A percentile compares a stretch with the other conserved stretches of the same genome.
Evolutionary conservation across 1,284 basidiomycete species (phyloP).

Genomic region (Cystobasidium slooffiae): DNA sequence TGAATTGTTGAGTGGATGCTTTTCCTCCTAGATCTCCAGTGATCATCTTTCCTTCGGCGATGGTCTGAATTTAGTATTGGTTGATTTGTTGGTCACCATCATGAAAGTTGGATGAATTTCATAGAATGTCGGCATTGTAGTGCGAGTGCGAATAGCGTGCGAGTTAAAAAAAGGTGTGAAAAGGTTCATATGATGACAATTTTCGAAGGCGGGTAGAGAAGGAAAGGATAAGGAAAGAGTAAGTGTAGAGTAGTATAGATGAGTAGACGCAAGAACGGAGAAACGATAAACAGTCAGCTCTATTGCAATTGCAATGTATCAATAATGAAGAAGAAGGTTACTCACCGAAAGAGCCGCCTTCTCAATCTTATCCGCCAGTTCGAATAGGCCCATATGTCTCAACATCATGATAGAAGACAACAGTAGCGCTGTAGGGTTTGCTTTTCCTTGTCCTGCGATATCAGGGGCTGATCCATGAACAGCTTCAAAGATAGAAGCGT

Average conservation of each 20-base stretch:
- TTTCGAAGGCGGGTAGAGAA: too few species aligned
- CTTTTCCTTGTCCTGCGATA: slow-evolving; percentile 74
- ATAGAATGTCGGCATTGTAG: too few species aligned
- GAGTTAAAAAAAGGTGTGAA: too few species aligned
- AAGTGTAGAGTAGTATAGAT: too few species aligned
- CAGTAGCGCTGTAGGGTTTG: slow-evolving; percentile 96
- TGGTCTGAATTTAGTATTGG: too few species aligned
- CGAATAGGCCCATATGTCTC: slow-evolving; percentile 82
- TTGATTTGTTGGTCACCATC: too few species aligned
- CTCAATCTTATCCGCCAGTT: slow-evolving; percentile 88
- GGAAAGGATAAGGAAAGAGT: not conserved
- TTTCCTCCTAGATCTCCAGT: slow-evolving; percentile 92
- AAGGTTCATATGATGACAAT: too few species aligned
- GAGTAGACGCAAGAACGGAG: too few species aligned
- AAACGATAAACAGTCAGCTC: slow-evolving; percentile 31
- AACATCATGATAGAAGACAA: slow-evolving; percentile 97
- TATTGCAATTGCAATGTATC: not conserved
- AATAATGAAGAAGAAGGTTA: slow-evolving; percentile 3
- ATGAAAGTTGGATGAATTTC: too few species aligned
- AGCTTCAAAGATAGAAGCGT: slow-evolving; percentile 99
- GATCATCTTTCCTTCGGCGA: slow-evolving; percentile 89
- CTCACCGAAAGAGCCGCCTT: slow-evolving; percentile 79
- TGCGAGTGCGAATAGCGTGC: too few species aligned
- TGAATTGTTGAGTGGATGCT: slow-evolving; percentile 84
- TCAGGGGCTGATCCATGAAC: slow-evolving; percentile 83